Percentiles rank a stretch among this genome's conserved stretches.
These are phyloP conservation scores for Pythium utonaiense DNA, from an alignment of 352 stramenopile genomes.

Conservation along the genomic window DNA sequence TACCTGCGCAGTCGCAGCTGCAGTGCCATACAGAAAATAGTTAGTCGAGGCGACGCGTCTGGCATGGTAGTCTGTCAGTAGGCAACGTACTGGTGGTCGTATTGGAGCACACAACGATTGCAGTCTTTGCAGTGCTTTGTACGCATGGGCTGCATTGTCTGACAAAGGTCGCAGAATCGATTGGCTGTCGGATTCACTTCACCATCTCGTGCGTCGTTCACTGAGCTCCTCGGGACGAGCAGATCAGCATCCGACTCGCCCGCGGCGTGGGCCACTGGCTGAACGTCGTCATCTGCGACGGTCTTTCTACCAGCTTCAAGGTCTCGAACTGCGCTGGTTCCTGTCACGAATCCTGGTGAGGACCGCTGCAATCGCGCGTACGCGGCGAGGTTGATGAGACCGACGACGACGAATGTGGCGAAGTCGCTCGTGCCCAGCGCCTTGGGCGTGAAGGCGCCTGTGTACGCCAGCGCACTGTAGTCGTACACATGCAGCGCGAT, in stretches of 20 bases:
- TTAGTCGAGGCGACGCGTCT: neutral
- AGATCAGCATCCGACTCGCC: slow-evolving; percentile 19
- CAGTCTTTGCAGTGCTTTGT: slow-evolving; percentile 82
- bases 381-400: slow-evolving; percentile 31
- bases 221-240: slow-evolving; percentile 9
- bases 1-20: slow-evolving; percentile 77
- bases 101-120: slow-evolving; percentile 64
- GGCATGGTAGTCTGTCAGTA: no score
- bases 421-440: slow-evolving; percentile 39
- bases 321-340: neutral
- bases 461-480: slow-evolving; percentile 46
- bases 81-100: slow-evolving; percentile 74
- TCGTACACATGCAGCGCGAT: slow-evolving; percentile 55
- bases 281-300: neutral
- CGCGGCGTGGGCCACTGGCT: neutral
- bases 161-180: slow-evolving; percentile 51
- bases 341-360: slow-evolving; percentile 49
- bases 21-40: neutral
- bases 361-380: slow-evolving; percentile 64
- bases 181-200: slow-evolving; percentile 1
- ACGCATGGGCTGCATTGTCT: slow-evolving; percentile 57
- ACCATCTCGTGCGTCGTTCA: neutral
- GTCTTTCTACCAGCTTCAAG: slow-evolving; percentile 18
- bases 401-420: slow-evolving; percentile 34
- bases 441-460: slow-evolving; percentile 28